A percentile compares a stretch with the other conserved stretches of the same genome.
Conservation (phyloP, 2,329 filamentous ascomycete species). For the Colletotrichum chrysophilum region DNA sequence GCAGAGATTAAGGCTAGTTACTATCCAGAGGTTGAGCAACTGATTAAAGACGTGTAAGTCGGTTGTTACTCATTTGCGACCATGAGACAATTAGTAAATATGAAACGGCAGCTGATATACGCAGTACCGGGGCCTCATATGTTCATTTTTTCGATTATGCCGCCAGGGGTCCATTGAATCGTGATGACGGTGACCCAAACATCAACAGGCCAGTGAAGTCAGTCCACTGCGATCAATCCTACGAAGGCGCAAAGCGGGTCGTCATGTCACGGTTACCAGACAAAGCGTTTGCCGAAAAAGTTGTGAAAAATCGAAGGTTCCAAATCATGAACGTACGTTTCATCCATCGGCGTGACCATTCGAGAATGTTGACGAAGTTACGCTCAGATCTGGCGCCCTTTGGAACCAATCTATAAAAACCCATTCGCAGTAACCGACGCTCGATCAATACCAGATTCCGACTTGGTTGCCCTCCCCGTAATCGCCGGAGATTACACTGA, state of each 20-base stretch:
- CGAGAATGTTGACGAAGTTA: neutral
- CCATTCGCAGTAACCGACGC: slow-evolving; percentile 45
- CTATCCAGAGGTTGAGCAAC: slow-evolving; percentile 12
- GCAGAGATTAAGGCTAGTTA: slow-evolving; percentile 52
- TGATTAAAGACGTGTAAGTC: slow-evolving; percentile 10
- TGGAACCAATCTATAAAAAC: slow-evolving; percentile 48
- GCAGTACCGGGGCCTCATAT: slow-evolving; percentile 28
- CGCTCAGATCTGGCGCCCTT: slow-evolving; percentile 46
- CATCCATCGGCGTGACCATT: neutral
- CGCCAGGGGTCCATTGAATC: slow-evolving; percentile 33
- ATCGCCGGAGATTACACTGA: slow-evolving; percentile 32
- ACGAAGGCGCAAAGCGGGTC: slow-evolving; percentile 38
- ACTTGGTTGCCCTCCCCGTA: slow-evolving; percentile 39
- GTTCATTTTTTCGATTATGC: neutral
- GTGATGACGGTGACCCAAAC: slow-evolving; percentile 64
- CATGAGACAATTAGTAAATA: neutral
- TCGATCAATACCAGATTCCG: slow-evolving; percentile 36
- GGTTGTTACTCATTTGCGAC: neutral
- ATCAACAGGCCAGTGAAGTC: slow-evolving; percentile 46
- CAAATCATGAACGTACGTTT: slow-evolving; percentile 24
- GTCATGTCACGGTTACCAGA: neutral
- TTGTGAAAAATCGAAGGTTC: neutral
- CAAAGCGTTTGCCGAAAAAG: neutral
- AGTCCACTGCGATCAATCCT: slow-evolving; percentile 63
- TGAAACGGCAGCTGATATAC: neutral